Percentiles rank a stretch among this genome's conserved stretches.
phyloP scores from a whole-genome alignment of 805 yeast genomes.

The Yarrowia osloensis region DNA sequence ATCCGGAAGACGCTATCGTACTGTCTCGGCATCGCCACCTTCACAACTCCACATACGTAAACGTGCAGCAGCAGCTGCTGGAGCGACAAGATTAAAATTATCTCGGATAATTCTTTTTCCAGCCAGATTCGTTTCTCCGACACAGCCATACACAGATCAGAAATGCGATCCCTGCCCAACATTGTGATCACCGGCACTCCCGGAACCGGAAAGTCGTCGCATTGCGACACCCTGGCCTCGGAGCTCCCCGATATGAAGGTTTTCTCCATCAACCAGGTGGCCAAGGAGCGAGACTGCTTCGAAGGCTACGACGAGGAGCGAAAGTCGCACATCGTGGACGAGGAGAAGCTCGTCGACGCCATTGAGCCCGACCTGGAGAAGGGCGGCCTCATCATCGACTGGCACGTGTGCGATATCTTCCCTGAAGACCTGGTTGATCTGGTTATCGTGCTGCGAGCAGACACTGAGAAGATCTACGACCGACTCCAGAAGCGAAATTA shows the following conservation, averaged over 20 bases:
- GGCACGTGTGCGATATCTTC: slow-evolving; percentile 97
- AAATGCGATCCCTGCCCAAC: slow-evolving; percentile 45
- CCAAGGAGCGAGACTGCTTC: slow-evolving; percentile 71
- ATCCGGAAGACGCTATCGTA: not conserved
- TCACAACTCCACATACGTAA: not conserved
- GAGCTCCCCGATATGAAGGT: slow-evolving; percentile 54
- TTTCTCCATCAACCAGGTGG: slow-evolving; percentile 76
- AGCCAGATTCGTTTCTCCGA: not conserved
- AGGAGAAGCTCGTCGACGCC: slow-evolving; percentile 79
- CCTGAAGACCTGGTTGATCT: slow-evolving; percentile 91
- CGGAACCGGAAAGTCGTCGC: slow-evolving; percentile 83
- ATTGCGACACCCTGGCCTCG: slow-evolving; percentile 59
- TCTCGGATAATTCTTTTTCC: slow-evolving; percentile 21
- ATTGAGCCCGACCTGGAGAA: slow-evolving; percentile 73
- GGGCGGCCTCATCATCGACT: slow-evolving; percentile 91
- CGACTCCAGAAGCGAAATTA: slow-evolving; percentile 77
- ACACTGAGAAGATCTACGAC: slow-evolving; percentile 69
- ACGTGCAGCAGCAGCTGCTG: not conserved
- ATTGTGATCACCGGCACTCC: slow-evolving; percentile 95
- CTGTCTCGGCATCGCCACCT: not conserved
- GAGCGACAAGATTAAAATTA: slow-evolving; percentile 16
- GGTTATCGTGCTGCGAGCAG: slow-evolving; percentile 83
- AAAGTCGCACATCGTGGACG: slow-evolving; percentile 88
- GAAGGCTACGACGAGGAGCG: slow-evolving; percentile 85
- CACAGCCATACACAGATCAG: slow-evolving; percentile 9